phyloP scores from a whole-genome alignment of 2,329 filamentous ascomycete species.

The Orbilia javanica region DNA sequence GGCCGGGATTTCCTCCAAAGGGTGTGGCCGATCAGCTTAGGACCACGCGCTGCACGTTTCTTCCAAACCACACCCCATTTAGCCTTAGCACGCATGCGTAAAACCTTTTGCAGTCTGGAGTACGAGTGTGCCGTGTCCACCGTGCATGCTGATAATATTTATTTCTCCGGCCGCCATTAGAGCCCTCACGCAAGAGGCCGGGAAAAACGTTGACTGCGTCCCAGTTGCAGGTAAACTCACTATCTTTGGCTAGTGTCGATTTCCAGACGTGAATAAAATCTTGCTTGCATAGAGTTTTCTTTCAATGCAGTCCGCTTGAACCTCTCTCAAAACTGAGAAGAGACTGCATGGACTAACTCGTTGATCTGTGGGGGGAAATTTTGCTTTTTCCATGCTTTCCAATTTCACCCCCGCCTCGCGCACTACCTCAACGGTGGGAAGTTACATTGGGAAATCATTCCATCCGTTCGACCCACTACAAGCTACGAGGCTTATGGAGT shows the following conservation, averaged over 20 bases:
- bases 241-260: conserved; percentile 48
- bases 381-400: conserved; percentile 39
- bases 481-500: conserved; percentile 40
- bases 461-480: conserved; percentile 20
- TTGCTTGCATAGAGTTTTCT: conserved; percentile 31
- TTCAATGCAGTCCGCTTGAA: conserved; percentile 6
- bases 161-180: conserved; percentile 55
- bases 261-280: conserved; percentile 55
- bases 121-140: conserved; percentile 54
- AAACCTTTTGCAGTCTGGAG: conserved; percentile 23
- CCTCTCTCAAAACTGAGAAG: conserved; percentile 12
- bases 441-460: conserved; percentile 33
- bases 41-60: conserved; percentile 52
- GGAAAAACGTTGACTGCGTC: conserved; percentile 24
- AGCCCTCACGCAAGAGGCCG: conserved; percentile 19
- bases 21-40: conserved; percentile 55
- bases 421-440: conserved; percentile 37
- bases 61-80: conserved; percentile 45
- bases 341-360: conserved; percentile 13
- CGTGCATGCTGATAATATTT: conserved; percentile 32
- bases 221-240: conserved; percentile 16
- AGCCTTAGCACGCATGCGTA: conserved; percentile 52
- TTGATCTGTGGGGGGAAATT: conserved; percentile 1
- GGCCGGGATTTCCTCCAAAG: conserved; percentile 35
- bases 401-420: conserved; percentile 41